Evolutionary conservation across 73 alveolate species (phyloP), one percentile per base, ranked within the genome.

Genomic region (Durusdinium trenchii): DNA sequence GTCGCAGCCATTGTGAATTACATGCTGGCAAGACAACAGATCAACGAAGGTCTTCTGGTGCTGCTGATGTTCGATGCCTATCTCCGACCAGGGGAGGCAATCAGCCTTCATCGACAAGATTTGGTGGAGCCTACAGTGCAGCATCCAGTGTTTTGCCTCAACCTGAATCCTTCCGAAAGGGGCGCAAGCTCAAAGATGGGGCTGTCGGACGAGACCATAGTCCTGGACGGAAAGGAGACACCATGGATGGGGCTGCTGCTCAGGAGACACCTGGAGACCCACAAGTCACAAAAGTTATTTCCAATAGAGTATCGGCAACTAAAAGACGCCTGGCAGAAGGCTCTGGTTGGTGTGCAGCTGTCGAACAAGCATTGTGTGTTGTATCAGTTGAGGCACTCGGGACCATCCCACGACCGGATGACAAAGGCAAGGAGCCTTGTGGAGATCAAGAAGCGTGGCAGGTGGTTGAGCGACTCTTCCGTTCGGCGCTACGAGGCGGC

Each of bases 51-150:
- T 6, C 5, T 52, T 28, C 60, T 57, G 1, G 30, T 85, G 2
- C 60, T 85, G 50, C 78, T 85, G 57, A 85, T 85, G 94, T 85
- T 85, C 94, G 54, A 14, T 6, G 76, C 76, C 38, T 85, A 85
- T 57, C 78, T 85, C 6, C 76, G 94, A 26, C 94, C 94, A 1
- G 75, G 94, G 30, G 94, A 85, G 45, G 78, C 57, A 28, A 10
- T 85, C 51, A 57, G 28, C 35, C 51, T 71, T 1, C 38, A 9
- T 76, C 51, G 45, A 3, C 54, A 35, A n/a, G 95, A 61, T 40
- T 36, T 62, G 40, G 85, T 87, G 32, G 5, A 2, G 6, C 71
- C 76, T 4, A 64, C 18, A 20, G 48, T n/a, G n/a, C 35, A 38
- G 4, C 9, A 32, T 4, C 36, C 14, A 0, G 3, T 1, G 45